Evolutionary conservation across 1,284 basidiomycete species (phyloP), one percentile per base, ranked within the genome.

Genomic region (Heterobasidion parviporum): DNA sequence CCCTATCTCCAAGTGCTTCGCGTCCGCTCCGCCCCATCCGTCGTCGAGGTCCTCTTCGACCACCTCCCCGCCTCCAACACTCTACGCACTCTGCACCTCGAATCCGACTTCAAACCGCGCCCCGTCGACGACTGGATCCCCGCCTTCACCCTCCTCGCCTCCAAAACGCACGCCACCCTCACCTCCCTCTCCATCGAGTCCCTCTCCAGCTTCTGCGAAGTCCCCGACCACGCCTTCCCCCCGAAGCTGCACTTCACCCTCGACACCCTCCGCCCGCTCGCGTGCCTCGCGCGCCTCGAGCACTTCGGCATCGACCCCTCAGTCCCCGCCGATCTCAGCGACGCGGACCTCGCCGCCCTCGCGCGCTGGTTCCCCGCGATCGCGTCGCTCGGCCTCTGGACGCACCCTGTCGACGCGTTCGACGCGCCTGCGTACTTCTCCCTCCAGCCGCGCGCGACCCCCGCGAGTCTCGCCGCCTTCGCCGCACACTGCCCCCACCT

Each of bases 181-280:
- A 64, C 65, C 14, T 69, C 73, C 33, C 68, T 84, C 51, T 67
- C 67, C 38, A 64, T 85, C 60, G 78, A 83, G 35, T 54, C 48
- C 15, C 54, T 57, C 34, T 62, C 61, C 15, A 54, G 51, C 56
- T 61, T 61, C 54, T 61, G 61, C 54, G 60, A 61, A 43, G 53
- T 53, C n/a, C 53, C 55, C 26, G 58, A 59, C 52, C 56, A 55
- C 54, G 44, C 58, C 9, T 48, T 55, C 38, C 61, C 60, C 2
- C 60, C 61, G 8, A 59, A 61, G 38, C 60, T 62, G 38, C 58
- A 62, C 52, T 54, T 61, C 51, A 62, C 61, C 6, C 54, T 58
- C 55, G 15, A 45, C 44, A 57, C 61, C 36, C 60, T 62, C 54
- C 47, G 58, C 18, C 61, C 61, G 5, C 61, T 62, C 52, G 54